Base-by-base conservation (phyloP, 805 yeast genomes). In the Saccharomycopsis amapae region DNA sequence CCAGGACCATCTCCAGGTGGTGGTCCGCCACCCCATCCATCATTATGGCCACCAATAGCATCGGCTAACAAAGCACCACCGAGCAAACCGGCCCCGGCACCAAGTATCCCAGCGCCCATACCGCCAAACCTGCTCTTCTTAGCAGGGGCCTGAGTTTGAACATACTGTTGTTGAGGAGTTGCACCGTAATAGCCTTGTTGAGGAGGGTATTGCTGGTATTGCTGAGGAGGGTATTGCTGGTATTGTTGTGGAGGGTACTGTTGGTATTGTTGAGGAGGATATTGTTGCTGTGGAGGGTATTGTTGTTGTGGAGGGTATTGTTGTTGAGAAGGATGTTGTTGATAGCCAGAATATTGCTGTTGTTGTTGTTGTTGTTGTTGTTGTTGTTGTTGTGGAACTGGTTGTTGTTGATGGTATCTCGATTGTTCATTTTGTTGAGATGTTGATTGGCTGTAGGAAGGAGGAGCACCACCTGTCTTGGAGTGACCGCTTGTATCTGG, bases 31-130 rank as follows among this genome's bases (percentile, higher is more conserved):
- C 37, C 51, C 19, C 33, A 50, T 25, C 49, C 54, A 17, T 53
- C 58, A 30, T 52, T 57, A 18, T 49, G 63, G 51, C 60, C 58
- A 24, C 59, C 61, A 49, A 76, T 53, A 38, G 73, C 72, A 31
- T 69, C 64, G 6, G 72, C 73, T 37, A 78, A 55, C 53, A 78
- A 54, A 62, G 73, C 62, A 38, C 85, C 85, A 46, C 85, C 85
- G 6, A 79, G 56, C 45, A 79, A 59, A 61, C 86, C 87, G 15
- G 78, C 72, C 44, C 80, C 81, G 32, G 72, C 78, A 41, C 47
- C 49, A 38, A 69, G 53, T 47, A 73, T 56, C 38, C 72, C 73
- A 48, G 56, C 58, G 13, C 68, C 65, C 50, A 67, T 62, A 39
- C 61, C 63, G 31, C 63, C 56, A 10, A 52, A 51, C 22, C 50